Evolutionary conservation across 1,284 basidiomycete species (phyloP), one percentile per base, ranked within the genome.

Genomic region (Mycena citricolor): DNA sequence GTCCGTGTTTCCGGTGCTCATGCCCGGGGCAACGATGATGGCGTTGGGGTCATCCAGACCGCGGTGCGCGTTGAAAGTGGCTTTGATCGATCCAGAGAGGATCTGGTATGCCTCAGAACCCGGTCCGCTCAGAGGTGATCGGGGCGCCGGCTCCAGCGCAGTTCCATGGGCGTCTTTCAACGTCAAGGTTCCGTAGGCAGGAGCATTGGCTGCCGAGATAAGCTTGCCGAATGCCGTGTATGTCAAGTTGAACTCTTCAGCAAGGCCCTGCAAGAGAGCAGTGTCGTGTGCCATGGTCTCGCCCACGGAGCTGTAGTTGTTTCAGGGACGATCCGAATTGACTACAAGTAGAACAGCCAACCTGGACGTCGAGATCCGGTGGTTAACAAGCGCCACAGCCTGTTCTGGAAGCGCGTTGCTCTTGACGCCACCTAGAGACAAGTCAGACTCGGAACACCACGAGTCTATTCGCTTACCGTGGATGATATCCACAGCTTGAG

Each of bases 401-500:
- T 65, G 64, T 60, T 83, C 80, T 1, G 80, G 81, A 1, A 83
- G 66, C 2, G 79, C 79, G 52, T 83, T 83, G 39, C 71, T 67
- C 64, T 88, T 87, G 31, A 85, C 78, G 13, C 86, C 85, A 3
- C 84, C 85, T 52, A n/a, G 16, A 41, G 4, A 36, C 20, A 8
- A 14, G 5, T 12, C 23, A 7, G 13, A 31, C 5, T 21, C 16
- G n/a, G 14, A 11, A 44, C 20, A 3, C 6, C n/a, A 30, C 28
- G n/a, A 29, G 16, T n/a, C n/a, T 4, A 30, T 17, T 4, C 4
- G 14, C 48, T 13, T 16, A 51, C 49, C 45, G 6, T 67, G 57
- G 30, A 87, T 72, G 6, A 87, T 60, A 56, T 86, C 83, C 28
- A 81, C 71, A 2, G 87, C 81, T 56, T 82, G 79, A 0, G 80